Evolutionary conservation across 1,284 basidiomycete species (phyloP).

Genomic region (Abortiporus biennis): DNA sequence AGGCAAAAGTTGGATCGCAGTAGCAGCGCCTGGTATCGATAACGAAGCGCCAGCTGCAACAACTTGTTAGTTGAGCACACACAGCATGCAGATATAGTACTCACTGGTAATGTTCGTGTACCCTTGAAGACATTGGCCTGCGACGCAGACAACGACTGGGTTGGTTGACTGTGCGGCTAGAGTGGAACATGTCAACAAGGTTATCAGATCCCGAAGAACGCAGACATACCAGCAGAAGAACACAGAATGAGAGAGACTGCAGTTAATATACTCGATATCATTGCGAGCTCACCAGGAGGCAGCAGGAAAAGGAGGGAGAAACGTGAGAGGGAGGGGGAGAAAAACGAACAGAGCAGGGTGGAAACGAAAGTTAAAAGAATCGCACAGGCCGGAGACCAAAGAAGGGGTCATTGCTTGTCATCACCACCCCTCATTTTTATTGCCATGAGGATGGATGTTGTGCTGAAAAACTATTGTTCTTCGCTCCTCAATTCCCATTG

Average conservation of each 20-base stretch:
- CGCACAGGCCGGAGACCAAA: too few species aligned
- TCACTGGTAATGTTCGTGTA: constrained; percentile 63
- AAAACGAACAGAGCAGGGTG: too few species aligned
- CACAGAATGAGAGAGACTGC: constrained; percentile 34
- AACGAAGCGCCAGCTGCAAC: constrained; percentile 58
- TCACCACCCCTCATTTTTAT: too few species aligned
- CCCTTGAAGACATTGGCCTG: constrained; percentile 76
- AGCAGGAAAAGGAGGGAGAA: constrained; percentile 9
- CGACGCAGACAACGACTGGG: constrained; percentile 66
- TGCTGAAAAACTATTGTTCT: too few species aligned
- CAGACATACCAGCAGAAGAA: constrained; percentile 40
- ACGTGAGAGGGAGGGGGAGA: constrained; percentile 24
- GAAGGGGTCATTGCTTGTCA: too few species aligned
- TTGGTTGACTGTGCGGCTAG: constrained; percentile 45
- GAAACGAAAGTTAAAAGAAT: too few species aligned
- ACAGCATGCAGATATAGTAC: constrained; percentile 19
- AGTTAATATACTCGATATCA: constrained; percentile 41
- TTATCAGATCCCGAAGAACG: constrained; percentile 2
- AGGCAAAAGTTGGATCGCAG: constrained; percentile 58
- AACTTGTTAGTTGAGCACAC: constrained; percentile 13
- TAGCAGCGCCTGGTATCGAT: constrained; percentile 44
- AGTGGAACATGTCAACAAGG: too few species aligned
- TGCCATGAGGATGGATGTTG: too few species aligned
- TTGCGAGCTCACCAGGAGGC: constrained; percentile 19
- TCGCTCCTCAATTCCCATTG: too few species aligned